phyloP scores from a whole-genome alignment of 305 asterid genomes.

The Fraxinus floribunda region DNA sequence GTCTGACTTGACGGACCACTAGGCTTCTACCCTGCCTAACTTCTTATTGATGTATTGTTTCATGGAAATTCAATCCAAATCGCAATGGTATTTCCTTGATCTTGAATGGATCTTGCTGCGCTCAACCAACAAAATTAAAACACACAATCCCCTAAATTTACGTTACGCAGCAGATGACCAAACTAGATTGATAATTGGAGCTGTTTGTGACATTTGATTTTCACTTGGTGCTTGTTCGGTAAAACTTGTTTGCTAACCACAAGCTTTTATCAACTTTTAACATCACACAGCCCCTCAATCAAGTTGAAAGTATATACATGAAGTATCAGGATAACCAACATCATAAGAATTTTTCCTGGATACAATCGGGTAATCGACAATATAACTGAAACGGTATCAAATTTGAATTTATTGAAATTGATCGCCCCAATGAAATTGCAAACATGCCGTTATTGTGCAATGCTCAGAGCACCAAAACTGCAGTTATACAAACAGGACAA shows the following conservation, averaged over 20 bases:
- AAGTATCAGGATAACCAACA: neutral
- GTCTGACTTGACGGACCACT: neutral
- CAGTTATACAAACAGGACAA: neutral
- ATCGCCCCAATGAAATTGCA: neutral
- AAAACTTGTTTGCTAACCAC: neutral
- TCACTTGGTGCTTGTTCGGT: neutral
- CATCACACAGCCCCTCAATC: neutral
- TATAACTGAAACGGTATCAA: neutral
- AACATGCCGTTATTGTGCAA: neutral
- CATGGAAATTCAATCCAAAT: neutral
- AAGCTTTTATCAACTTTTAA: neutral
- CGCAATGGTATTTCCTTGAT: neutral
- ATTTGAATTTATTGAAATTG: neutral
- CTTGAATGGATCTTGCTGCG: neutral
- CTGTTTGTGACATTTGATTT: neutral
- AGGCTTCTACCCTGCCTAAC: neutral
- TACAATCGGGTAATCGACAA: neutral
- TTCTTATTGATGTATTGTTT: neutral
- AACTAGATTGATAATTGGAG: neutral
- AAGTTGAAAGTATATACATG: neutral
- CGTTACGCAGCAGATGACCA: neutral
- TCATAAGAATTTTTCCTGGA: neutral
- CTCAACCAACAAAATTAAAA: neutral
- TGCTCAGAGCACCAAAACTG: neutral
- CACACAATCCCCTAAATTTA: neutral